These are phyloP conservation scores for Truncatella angustata DNA, from an alignment of 2,329 filamentous ascomycete species.

Conservation along the genomic window DNA sequence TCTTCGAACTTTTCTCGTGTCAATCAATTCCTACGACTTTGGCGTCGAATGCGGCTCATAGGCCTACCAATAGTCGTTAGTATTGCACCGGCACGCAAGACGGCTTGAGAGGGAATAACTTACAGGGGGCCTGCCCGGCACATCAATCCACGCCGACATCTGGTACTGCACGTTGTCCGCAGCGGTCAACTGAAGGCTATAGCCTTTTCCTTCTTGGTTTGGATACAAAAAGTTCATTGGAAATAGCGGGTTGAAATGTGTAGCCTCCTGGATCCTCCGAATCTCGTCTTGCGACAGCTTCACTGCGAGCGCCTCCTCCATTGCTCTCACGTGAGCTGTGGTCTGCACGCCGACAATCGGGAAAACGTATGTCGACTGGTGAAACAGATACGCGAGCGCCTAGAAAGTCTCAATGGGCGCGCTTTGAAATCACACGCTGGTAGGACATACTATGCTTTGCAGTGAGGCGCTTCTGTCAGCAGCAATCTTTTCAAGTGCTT, in stretches of 20 bases:
- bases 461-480: background rate
- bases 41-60: too few species aligned
- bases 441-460: background rate
- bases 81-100: too few species aligned
- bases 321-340: slow-evolving; percentile 13
- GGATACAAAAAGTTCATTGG: slow-evolving; percentile 8
- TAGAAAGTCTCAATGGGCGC: background rate
- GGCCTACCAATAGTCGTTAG: too few species aligned
- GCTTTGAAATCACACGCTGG: too few species aligned
- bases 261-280: slow-evolving; percentile 12
- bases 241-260: slow-evolving; percentile 13
- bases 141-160: background rate
- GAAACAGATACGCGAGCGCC: slow-evolving; percentile 13
- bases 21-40: too few species aligned
- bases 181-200: background rate
- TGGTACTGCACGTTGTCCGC: background rate
- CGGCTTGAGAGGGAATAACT: background rate
- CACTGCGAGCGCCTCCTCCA: slow-evolving; percentile 9
- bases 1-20: too few species aligned
- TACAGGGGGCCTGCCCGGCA: background rate
- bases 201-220: background rate
- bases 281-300: slow-evolving; percentile 13
- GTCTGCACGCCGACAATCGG: slow-evolving; percentile 16
- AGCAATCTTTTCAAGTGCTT: background rate
- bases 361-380: slow-evolving; percentile 15